A percentile compares a stretch with the other conserved stretches of the same genome.
Conservation (phyloP, 2,329 filamentous ascomycete genomes). For the Bipolaris bicolor region DNA sequence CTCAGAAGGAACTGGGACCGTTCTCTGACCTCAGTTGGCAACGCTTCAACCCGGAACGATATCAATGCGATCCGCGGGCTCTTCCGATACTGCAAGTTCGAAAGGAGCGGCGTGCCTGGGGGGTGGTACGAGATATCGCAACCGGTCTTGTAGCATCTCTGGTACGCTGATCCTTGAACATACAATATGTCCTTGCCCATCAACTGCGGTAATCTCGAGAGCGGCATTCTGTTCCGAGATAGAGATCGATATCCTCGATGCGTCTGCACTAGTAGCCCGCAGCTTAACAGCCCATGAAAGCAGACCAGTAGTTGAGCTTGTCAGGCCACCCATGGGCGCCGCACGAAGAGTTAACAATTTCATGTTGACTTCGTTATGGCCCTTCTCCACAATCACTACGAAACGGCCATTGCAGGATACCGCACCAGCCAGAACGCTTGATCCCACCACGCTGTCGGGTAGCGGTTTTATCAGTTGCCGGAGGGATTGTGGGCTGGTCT, state of each 20-base stretch:
- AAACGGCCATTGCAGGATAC: constrained; percentile 25
- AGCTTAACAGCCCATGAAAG: constrained; percentile 17
- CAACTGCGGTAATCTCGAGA: constrained; percentile 27
- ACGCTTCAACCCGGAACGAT: constrained; percentile 7
- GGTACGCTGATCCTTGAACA: constrained; percentile 22
- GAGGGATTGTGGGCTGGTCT: constrained; percentile 1
- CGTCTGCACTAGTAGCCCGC: constrained; percentile 6
- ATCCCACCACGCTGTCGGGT: constrained; percentile 11
- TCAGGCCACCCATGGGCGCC: constrained; percentile 19
- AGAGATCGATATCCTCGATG: constrained; percentile 21
- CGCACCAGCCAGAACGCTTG: constrained; percentile 19
- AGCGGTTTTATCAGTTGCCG: constrained; percentile 15
- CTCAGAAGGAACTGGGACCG: neutral
- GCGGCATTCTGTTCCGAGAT: constrained; percentile 19
- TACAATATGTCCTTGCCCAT: constrained; percentile 22
- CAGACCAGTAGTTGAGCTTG: constrained; percentile 10
- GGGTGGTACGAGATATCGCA: neutral
- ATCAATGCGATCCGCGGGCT: constrained; percentile 3
- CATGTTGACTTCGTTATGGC: constrained; percentile 8
- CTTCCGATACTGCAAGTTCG: constrained; percentile 5
- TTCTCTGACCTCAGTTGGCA: neutral
- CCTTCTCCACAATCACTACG: constrained; percentile 22
- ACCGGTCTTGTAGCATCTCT: constrained; percentile 15
- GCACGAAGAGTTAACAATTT: constrained; percentile 20
- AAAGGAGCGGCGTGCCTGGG: neutral